phyloP scores from a whole-genome alignment of 192 early-diverging fungal genomes.

The Chytriomyces hyalinus region DNA sequence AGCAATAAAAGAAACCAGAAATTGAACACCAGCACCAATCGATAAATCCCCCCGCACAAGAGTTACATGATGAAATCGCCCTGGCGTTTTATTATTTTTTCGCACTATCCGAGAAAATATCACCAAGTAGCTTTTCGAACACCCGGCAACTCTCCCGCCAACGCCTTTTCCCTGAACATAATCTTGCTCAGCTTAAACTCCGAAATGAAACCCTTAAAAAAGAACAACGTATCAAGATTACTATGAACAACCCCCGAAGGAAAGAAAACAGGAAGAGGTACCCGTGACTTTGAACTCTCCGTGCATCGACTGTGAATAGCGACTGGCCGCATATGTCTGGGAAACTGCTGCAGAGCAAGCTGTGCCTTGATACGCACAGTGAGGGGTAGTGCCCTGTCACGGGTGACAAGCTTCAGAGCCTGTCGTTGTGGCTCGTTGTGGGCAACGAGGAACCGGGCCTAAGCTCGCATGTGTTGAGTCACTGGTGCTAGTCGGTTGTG shows the following conservation, averaged over 20 bases:
- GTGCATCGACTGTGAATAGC: slow-evolving; percentile 51
- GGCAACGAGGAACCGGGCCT: slow-evolving; percentile 44
- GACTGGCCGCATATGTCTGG: slow-evolving; percentile 49
- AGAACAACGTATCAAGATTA: too few species aligned
- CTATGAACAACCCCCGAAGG: neutral
- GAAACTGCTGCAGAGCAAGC: slow-evolving; percentile 54
- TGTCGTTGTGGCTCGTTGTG: slow-evolving; percentile 45
- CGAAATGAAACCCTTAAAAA: slow-evolving; percentile 40
- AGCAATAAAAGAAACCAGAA: too few species aligned
- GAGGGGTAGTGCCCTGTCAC: slow-evolving; percentile 40
- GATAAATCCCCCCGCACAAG: too few species aligned
- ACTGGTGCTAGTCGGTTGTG: neutral
- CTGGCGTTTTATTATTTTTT: neutral
- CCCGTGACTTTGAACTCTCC: slow-evolving; percentile 52
- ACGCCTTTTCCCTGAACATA: slow-evolving; percentile 51
- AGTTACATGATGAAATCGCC: too few species aligned
- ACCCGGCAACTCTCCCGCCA: slow-evolving; percentile 58
- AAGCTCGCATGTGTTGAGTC: neutral
- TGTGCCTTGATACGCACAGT: slow-evolving; percentile 49
- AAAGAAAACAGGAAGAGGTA: slow-evolving; percentile 26
- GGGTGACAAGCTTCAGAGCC: slow-evolving; percentile 52
- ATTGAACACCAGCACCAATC: too few species aligned
- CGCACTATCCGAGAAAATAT: neutral
- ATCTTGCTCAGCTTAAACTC: slow-evolving; percentile 57
- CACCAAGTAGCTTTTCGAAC: slow-evolving; percentile 56